Base-by-base conservation (phyloP, 2,329 filamentous ascomycete genomes). In the Claviceps africana region DNA sequence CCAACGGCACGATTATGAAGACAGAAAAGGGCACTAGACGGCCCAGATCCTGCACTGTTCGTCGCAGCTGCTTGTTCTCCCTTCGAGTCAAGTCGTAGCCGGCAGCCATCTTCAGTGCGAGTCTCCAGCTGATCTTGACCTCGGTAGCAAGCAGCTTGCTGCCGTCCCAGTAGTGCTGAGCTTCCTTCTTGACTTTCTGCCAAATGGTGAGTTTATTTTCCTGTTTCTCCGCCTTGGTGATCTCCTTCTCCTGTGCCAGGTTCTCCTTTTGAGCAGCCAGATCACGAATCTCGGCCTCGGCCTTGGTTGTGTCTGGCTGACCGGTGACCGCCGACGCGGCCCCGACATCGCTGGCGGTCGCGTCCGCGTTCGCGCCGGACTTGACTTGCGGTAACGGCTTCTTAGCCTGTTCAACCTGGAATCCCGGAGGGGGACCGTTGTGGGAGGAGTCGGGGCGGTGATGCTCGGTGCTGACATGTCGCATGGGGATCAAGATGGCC, bases 41-140 rank as follows among this genome's bases (percentile, higher is more conserved):
- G 35, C 82, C 89, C 47, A 98, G 77, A 72, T 98, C 93, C 69
- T 94, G 88, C 17, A 96, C 88, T 11, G 93, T 98, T 63, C 93
- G 81, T 72, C 87, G 83, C 53, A 98, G 76, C 78, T 97, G 93
- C 64, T 90, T 81, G 71, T 93, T 82, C 72, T 98, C 93, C 72
- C 93, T 82, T 57, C 93, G 83, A 54, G 87, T 96, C 57, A 98
- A 81, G 70, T 98, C 93, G 71, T 98, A 98, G 8, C 93, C 93
- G 54, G 88, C 90, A 15, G 90, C 89, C 93, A 98, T 98, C 75
- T 96, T 97, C 67, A 96, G 69, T 6, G 90, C 93, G 58, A 98
- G 73, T 56, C 85, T 85, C 56, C 86, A 88, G 67, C 91, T 97
- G 66, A 98, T 98, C 69, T 76, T 88, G 65, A 97, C 83, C 71